Evolutionary conservation across 257 asterid genomes (phyloP), one percentile per base, ranked within the genome.

Genomic region (Jasminum sambac): DNA sequence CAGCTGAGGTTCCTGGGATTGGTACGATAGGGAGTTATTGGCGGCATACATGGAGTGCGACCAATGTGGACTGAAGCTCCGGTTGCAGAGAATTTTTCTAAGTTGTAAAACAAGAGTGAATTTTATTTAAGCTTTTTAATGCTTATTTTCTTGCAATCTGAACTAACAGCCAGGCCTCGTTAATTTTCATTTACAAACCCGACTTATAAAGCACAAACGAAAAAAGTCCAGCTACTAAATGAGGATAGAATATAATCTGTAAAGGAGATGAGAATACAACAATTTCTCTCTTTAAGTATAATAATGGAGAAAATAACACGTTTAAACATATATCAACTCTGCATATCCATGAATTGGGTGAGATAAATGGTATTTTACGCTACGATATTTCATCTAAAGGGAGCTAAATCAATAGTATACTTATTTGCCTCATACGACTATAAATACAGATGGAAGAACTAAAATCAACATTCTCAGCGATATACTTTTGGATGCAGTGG

Each of bases 21-120:
- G 96, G 92, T 16, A 86, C 89, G 0, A 82, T 84, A 25, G 90
- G 88, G 9, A 73, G 82, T 40, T 85, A 80, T 67, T 84, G 85
- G 93, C 75, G 24, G 79, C 85, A 50, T 55, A 78, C 76, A 25
- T 77, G 72, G 67, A 75, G 64, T 62, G 38, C 59, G 63, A 58
- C 11, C 2, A 55, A 46, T 16, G 23, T 48, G 25, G 67, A 66
- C 58, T 66, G 41, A 21, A 39, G 52, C 64, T 69, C 70, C 1
- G 46, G 78, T 73, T 8, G 67, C 66, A 69, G 52, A 39, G 62
- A 70, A 62, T 41, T 19, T 42, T 10, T 11, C 59, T 24, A n/a
- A 48, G 58, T 48, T 39, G 7, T 17, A 48, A 4, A 23, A 48
- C 58, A 17, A 5, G 24, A 48, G 19, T 17, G 24, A 0, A 17